Evolutionary conservation across 257 asterid genomes (phyloP), one percentile per base, ranked within the genome.

Genomic region (Catharanthus roseus): DNA sequence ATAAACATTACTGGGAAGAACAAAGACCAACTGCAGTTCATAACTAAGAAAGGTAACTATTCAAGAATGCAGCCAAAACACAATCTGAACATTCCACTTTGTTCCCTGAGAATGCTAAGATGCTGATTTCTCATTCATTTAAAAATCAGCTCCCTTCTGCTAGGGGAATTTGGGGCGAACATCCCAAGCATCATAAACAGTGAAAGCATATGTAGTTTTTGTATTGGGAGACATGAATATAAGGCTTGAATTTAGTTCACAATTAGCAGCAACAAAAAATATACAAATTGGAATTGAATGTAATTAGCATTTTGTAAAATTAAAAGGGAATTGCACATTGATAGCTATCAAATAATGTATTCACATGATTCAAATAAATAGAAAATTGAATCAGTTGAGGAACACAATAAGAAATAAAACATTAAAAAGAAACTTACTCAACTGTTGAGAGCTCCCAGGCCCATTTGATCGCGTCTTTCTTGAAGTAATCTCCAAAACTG

Each of bases 401-500:
- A 5, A 38, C 65, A 49, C 31, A 21, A 65, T 67, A 41, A 70
- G 36, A 42, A 45, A 67, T 47, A 44, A n/a, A 28, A 9, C 26
- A 42, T 21, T 58, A 29, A 60, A 68, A 50, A 38, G 18, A 63
- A 61, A 74, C 95, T 70, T 89, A 93, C 97, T 87, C 97, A 26
- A 78, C 36, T 1, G 96, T 90, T 45, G 96, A 65, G 71, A 93
- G 97, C 86, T 89, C 98, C 98, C 98, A 93, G 4, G 98, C 98
- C 98, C 98, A 93, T 78, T 79, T 87, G 38, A 93, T 87, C 36
- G 98, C 96, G 66, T 93, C 98, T 55, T 80, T 80, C 80, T 93
- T 93, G 85, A 93, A 93, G 80, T 93, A 93, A 84, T 93, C 98
- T 79, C 98, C 98, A 77, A 93, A 90, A 78, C 97, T 93, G 77